Conservation (phyloP, 108 stramenopile genomes). For the Pseudonitzschia multistriata region DNA sequence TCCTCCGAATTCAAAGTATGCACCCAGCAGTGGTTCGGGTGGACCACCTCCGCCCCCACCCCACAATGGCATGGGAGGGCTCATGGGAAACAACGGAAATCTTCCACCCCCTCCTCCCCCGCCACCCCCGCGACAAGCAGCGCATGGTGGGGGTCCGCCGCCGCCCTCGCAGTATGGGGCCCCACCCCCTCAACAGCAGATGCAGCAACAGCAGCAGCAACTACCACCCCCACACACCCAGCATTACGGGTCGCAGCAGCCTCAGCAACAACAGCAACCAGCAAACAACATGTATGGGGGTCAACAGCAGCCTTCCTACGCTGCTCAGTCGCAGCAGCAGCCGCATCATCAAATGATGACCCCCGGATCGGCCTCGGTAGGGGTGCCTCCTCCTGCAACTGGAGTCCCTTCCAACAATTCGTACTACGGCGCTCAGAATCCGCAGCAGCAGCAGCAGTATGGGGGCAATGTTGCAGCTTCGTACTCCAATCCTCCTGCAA, state of each 20-base stretch:
- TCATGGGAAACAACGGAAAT: constrained; percentile 9
- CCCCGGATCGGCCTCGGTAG: background rate
- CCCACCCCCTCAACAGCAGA: background rate
- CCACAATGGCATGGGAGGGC: background rate
- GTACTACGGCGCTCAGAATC: background rate
- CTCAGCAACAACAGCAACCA: constrained; percentile 14
- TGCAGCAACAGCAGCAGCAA: constrained; percentile 20
- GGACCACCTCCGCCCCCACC: constrained; percentile 8
- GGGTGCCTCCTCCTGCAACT: background rate
- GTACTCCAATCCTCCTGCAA: background rate
- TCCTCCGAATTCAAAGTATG: constrained; percentile 1
- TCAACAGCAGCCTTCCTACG: constrained; percentile 21
- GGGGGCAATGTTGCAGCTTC: background rate
- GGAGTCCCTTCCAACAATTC: background rate
- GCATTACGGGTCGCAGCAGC: constrained; percentile 25
- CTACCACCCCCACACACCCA: constrained; percentile 15
- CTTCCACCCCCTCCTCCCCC: constrained; percentile 31
- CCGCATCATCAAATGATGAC: background rate
- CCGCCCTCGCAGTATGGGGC: constrained; percentile 14
- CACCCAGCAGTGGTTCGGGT: background rate
- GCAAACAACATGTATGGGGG: background rate
- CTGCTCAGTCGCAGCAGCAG: constrained; percentile 24
- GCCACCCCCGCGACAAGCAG: constrained; percentile 28
- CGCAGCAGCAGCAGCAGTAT: constrained; percentile 13
- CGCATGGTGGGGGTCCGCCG: background rate